Evolutionary conservation across 2,329 filamentous ascomycete species (phyloP), one percentile per base, ranked within the genome.

Genomic region (Aspergillus sp.): DNA sequence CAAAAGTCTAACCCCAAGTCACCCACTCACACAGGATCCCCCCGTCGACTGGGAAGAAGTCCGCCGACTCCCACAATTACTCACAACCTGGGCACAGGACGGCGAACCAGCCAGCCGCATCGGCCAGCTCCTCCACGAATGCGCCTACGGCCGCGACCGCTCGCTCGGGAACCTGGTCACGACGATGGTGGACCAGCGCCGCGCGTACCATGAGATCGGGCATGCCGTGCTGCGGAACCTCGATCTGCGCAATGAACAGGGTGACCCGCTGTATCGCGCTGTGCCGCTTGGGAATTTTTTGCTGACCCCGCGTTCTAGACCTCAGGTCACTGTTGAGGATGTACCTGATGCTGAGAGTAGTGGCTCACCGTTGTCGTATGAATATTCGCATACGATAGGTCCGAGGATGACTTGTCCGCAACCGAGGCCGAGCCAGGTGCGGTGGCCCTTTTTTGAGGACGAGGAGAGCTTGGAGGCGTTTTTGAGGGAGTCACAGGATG

Each of bases 151-250:
- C n/a, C 49, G 45, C 4, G 60, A 63, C 42, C 29, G 48, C 21
- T 34, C 16, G 1, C 53, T 61, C 9, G 50, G 50, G 5, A 21
- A 34, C 1, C 16, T 58, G 1, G 49, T 63, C 23, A 62, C 60
- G 1, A 45, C 31, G 5, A 31, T 60, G 45, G 50, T 57, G n/a
- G 31, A 54, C 21, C 34, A 20, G 1, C 21, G 45, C 2, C 32
- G 17, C 13, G 9, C 50, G 1, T 60, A 61, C 25, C 21, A 13
- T n/a, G 49, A 50, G 31, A 61, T 62, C 20, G 55, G 49, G 5
- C 41, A 42, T n/a, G 34, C 46, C 4, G 36, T 52, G 11, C 47
- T 62, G 19, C 40, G 49, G 19, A 32, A 47, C 7, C 42, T 57
- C 17, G 54, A 58, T 31, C 50, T 58, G 13, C 32, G 47, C 36